Conservation (phyloP, 2,329 filamentous ascomycete genomes). For the Chalara sp. region DNA sequence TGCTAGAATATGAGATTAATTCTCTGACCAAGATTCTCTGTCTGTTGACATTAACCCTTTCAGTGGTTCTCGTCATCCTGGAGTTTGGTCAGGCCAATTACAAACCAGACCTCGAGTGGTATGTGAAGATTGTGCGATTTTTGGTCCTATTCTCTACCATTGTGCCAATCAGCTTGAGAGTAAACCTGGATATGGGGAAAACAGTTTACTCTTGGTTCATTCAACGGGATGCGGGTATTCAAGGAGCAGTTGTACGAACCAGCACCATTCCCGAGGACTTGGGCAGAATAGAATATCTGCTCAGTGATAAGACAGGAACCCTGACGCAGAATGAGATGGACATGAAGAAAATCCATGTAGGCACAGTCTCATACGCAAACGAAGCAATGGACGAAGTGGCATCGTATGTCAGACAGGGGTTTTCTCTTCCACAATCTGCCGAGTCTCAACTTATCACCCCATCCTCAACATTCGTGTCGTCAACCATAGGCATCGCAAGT, state of each 20-base stretch:
- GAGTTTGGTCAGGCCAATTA: constrained; percentile 65
- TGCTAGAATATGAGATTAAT: constrained; percentile 95
- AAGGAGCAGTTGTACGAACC: constrained; percentile 86
- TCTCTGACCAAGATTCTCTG: constrained; percentile 94
- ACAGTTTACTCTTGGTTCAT: constrained; percentile 95
- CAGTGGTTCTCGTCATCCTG: constrained; percentile 79
- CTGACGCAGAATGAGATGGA: constrained; percentile 98
- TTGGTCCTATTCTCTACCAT: constrained; percentile 98
- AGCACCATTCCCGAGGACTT: constrained; percentile 97
- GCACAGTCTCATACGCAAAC: constrained; percentile 95
- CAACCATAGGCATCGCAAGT: constrained; percentile 56
- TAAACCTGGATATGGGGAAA: constrained; percentile 96
- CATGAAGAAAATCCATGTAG: constrained; percentile 96
- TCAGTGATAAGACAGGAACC: constrained; percentile 98
- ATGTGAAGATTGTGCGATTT: constrained; percentile 97
- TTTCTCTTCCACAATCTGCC: constrained; percentile 47
- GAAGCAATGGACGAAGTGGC: constrained; percentile 98
- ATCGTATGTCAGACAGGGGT: constrained; percentile 79
- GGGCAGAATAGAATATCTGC: constrained; percentile 88
- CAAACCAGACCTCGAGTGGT: constrained; percentile 68
- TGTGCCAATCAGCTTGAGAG: constrained; percentile 90
- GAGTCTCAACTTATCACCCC: constrained; percentile 61
- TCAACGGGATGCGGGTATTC: constrained; percentile 82
- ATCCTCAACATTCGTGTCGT: constrained; percentile 60
- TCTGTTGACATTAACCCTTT: constrained; percentile 77